Percentiles rank a stretch among this genome's conserved stretches.
Conservation (phyloP, 371 early-diverging fungal species). For the Capillidium heterosporum region DNA sequence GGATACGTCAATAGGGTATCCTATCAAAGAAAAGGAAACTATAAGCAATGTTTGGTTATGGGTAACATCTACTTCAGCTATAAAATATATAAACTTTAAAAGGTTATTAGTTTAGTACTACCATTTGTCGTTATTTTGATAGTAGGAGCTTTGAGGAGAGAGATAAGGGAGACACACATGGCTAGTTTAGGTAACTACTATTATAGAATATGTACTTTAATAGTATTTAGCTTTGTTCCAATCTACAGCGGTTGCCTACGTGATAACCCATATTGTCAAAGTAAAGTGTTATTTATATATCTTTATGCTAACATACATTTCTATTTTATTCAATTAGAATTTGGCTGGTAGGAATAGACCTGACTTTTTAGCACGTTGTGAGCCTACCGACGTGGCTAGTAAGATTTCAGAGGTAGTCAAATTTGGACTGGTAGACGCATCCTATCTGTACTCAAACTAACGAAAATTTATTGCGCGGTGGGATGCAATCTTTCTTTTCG, state of each 20-base stretch:
- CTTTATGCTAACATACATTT: background rate
- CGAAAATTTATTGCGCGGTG: conserved; percentile 41
- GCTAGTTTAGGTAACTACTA: background rate
- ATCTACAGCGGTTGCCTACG: background rate
- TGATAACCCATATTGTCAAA: conserved; percentile 1
- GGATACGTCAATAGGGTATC: conserved; percentile 44
- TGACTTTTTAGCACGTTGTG: conserved; percentile 77
- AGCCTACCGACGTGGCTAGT: conserved; percentile 19
- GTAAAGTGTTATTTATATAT: no score
- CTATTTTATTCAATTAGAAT: background rate
- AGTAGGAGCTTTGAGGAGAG: conserved; percentile 33
- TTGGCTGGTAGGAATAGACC: conserved; percentile 65
- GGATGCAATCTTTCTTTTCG: conserved; percentile 80
- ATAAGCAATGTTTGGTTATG: conserved; percentile 33
- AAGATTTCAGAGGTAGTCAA: conserved; percentile 8
- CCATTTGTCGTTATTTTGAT: conserved; percentile 29
- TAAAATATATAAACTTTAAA: background rate
- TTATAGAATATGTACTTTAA: background rate
- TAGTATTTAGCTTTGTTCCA: background rate
- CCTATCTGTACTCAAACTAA: conserved; percentile 36
- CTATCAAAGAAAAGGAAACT: conserved; percentile 34
- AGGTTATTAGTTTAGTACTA: conserved; percentile 2
- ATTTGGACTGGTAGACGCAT: conserved; percentile 31
- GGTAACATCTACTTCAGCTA: conserved; percentile 12
- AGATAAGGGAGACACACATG: conserved; percentile 14